Evolutionary conservation across 805 yeast genomes (phyloP), one percentile per base, ranked within the genome.

Genomic region (Ogataea pignaliae): DNA sequence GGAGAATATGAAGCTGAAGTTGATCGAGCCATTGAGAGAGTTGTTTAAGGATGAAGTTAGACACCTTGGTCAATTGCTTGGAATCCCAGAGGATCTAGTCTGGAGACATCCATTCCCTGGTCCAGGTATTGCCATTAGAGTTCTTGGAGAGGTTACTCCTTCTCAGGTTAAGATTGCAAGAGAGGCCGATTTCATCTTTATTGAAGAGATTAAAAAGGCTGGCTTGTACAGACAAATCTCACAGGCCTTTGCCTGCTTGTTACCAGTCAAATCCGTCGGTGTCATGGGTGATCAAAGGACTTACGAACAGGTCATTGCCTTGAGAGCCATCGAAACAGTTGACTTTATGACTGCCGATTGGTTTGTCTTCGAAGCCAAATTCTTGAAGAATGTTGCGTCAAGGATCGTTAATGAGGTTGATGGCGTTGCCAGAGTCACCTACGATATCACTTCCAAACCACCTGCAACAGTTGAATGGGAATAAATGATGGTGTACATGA

Each of bases 21-120:
- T 93, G 64, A 93, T 93, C 61, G 99, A 93, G 78, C 99, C 99
- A 45, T 79, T 93, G 66, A 85, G 99, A 71, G 99, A 93, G 76
- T 79, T 93, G 61, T 93, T 93, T 80, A 93, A 93, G 73, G 99
- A 93, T 68, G 99, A 93, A 77, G 99, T 93, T 46, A 88, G 99
- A 71, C 87, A 84, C 59, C 75, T 93, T 56, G 99, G 99, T 71
- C 88, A 88, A 73, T 71, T 93, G 42, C 73, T 93, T 72, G 97
- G 96, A 40, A 91, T 93, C 59, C 95, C 97, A 31, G 93, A 88
- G 63, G 98, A 93, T 59, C 78, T 93, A 57, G 98, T 93, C 55
- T 91, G 98, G 98, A 88, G 99, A 78, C 99, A 93, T 67, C 99
- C 99, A 45, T 93, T 93, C 95, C 99, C 99, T 60, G 99, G 99